phyloP scores from a whole-genome alignment of 148 eudicot species.

The Rhododendron molle region DNA sequence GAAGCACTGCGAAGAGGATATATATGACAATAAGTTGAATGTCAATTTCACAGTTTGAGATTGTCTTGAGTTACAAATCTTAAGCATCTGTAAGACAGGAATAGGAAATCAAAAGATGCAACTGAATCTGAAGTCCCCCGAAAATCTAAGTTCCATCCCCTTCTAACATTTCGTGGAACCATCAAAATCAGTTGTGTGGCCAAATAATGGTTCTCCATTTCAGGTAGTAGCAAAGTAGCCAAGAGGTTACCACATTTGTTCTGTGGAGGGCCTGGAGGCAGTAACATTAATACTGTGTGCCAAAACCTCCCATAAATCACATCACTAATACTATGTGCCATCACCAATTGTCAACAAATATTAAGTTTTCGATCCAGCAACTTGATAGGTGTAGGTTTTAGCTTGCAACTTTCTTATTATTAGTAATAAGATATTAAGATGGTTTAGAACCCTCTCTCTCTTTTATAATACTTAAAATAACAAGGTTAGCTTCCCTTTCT shows the following conservation, averaged over 20 bases:
- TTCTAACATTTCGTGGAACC: not conserved
- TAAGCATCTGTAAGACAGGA: not conserved
- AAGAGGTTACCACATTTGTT: not conserved
- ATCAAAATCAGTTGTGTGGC: not conserved
- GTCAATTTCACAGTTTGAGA: not conserved
- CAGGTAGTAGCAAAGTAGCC: not conserved
- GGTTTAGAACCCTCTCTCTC: too few species aligned
- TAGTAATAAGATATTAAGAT: too few species aligned
- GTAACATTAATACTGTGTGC: too few species aligned
- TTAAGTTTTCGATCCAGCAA: too few species aligned
- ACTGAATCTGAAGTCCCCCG: not conserved
- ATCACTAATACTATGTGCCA: not conserved
- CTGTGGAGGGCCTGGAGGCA: not conserved
- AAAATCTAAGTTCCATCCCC: not conserved
- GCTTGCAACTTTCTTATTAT: too few species aligned
- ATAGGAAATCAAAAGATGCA: not conserved
- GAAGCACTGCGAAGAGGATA: not conserved
- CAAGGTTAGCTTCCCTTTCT: too few species aligned
- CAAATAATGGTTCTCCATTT: not conserved
- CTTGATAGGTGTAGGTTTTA: too few species aligned
- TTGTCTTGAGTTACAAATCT: not conserved
- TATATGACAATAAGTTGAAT: not conserved
- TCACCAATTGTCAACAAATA: not conserved
- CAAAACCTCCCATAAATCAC: not conserved
- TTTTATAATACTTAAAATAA: too few species aligned